Evolutionary conservation across 768 basidiomycete species (phyloP), one percentile per base, ranked within the genome.

Genomic region (Tulasnella sp.): DNA sequence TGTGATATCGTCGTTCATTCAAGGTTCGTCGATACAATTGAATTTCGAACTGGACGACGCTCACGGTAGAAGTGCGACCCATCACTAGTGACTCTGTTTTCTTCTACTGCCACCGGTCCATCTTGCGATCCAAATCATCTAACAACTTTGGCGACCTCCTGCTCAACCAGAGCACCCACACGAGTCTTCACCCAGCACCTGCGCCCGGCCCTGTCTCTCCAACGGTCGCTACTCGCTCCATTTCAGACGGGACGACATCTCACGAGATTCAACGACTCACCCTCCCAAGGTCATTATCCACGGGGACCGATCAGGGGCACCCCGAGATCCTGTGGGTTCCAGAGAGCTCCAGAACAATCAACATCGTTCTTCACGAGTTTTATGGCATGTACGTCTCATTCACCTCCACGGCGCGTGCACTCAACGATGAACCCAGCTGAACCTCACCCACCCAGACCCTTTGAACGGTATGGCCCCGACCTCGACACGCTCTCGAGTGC

Each of bases 51-150:
- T 52, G 71, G 31, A 39, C 37, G 49, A 40, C 29, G 49, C 49
- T 72, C 31, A 40, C 49, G 29, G 31, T 72, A 72, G 19, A 11
- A 14, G 22, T 14, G 8, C 31, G 12, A 64, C 29, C 58, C 31
- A 25, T 25, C 17, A 52, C 25, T 58, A 69, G 67, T 38, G 93
- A 95, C 80, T 86, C 87, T n/a, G 92, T 95, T 45, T 93, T 93
- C 83, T 95, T 95, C 86, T 94, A 94, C 80, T 90, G 90, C 7
- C 91, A 94, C 81, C 84, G 85, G 0, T 84, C 88, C 68, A 80
- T 88, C 71, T 84, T 94, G 45, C 85, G 91, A 45, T 80, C 83
- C 3, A 86, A 85, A 12, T 94, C 93, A 17, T 83, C 85, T 39
- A 94, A 93, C 79, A 83, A 82, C 22, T 93, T 94, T 83, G 86